Base-by-base conservation (phyloP, 2,329 filamentous ascomycete genomes). In the Trichoderma koningii region DNA sequence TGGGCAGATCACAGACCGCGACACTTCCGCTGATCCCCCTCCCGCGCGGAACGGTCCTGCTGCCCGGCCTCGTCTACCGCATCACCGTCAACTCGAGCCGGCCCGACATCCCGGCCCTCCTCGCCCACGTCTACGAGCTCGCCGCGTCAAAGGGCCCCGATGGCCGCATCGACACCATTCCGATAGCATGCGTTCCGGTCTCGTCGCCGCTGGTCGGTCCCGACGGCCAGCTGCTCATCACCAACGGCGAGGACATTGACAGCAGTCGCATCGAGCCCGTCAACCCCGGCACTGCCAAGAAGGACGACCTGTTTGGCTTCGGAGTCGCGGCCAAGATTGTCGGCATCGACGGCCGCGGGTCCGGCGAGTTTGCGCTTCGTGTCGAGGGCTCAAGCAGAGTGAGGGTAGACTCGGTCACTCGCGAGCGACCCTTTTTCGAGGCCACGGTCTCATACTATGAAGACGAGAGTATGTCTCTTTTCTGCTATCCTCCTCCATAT, bases 101-200 rank as follows among this genome's bases (percentile, higher is more conserved):
- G 59, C 88, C 92, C 70, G 95, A 98, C 77, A 89, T 98, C 70
- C 89, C 92, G 61, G 91, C 94, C 57, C 86, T 98, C 51, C 87
- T 99, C 65, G 91, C 93, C 21, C 89, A 89, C 70, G 86, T 97
- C 66, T 94, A 96, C 78, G 90, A 90, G 72, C 87, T 88, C 70
- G 88, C 89, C 30, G 83, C 90, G 41, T 85, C 86, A 47, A 89
- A 88, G 71, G 85, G 89, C 69, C 85, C 87, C 30, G 85, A 83
- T 68, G 83, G 87, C 70, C 81, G 85, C 68, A 82, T 89, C 73
- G 85, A 88, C 70, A 81, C 82, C 69, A 87, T 97, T 70, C 88
- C 91, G 9, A 88, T 98, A 69, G 92, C 90, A 61, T 98, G 94
- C 76, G 88, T 98, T 63, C 95, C 95, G 21, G 82, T 97, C 66